These are phyloP conservation scores for Clitopilus passeckerianus DNA, from an alignment of 768 basidiomycete species.

Conservation along the genomic window DNA sequence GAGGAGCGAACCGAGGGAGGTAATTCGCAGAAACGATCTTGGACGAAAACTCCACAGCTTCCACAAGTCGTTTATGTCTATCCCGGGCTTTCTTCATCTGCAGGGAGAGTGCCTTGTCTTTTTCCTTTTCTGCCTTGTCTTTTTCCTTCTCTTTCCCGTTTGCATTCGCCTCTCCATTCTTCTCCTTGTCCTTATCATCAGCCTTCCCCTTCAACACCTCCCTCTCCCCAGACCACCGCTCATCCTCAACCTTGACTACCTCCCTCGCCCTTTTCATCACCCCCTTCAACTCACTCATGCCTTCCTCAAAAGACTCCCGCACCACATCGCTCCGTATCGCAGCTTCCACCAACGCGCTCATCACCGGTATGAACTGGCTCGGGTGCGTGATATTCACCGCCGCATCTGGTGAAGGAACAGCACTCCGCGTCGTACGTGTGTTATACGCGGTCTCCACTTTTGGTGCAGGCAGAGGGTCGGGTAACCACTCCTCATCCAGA, in stretches of 20 bases:
- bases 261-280: slow-evolving; percentile 45
- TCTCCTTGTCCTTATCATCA: slow-evolving; percentile 2
- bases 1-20: slow-evolving; percentile 47
- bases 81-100: slow-evolving; percentile 37
- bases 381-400: slow-evolving; percentile 28
- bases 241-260: slow-evolving; percentile 49
- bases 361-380: slow-evolving; percentile 64
- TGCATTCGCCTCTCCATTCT: slow-evolving; percentile 13
- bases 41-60: slow-evolving; percentile 50
- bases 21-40: slow-evolving; percentile 41
- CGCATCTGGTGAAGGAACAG: too few species aligned
- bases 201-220: slow-evolving; percentile 21
- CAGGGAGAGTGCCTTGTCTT: slow-evolving; percentile 5
- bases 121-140: slow-evolving; percentile 9
- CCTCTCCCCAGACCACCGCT: slow-evolving; percentile 47
- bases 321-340: slow-evolving; percentile 40
- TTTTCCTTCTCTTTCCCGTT: slow-evolving; percentile 13
- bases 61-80: slow-evolving; percentile 44
- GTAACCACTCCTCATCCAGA: slow-evolving; percentile 29
- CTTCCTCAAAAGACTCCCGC: slow-evolving; percentile 59
- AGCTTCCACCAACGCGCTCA: slow-evolving; percentile 53
- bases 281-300: slow-evolving; percentile 52
- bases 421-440: slow-evolving; percentile 45
- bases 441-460: slow-evolving; percentile 29
- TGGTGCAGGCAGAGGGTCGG: slow-evolving; percentile 59